Evolutionary conservation across 495 filamentous ascomycete species (phyloP).

Genomic region (Trichocladium antarcticum): DNA sequence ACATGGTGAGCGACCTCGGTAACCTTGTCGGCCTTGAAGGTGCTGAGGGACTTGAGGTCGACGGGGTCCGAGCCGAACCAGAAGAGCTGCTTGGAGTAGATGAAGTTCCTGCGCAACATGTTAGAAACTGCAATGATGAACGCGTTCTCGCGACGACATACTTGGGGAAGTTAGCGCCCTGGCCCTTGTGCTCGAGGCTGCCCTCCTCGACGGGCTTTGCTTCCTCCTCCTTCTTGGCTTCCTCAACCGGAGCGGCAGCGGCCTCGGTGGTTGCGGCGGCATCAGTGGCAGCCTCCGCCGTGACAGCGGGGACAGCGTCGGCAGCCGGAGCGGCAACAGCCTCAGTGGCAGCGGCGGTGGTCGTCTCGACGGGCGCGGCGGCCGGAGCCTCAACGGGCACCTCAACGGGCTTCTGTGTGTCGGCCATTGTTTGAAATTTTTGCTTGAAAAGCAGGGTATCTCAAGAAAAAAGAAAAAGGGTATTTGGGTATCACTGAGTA

Average conservation of each 20-base stretch:
- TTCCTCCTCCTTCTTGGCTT: slow-evolving; percentile 45
- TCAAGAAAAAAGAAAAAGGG: slow-evolving; percentile 31
- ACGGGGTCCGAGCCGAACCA: slow-evolving; percentile 82
- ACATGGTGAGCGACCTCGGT: slow-evolving; percentile 62
- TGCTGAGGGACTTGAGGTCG: slow-evolving; percentile 57
- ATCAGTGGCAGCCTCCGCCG: slow-evolving; percentile 20
- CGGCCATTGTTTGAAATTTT: slow-evolving; percentile 35
- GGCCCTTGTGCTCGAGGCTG: slow-evolving; percentile 72
- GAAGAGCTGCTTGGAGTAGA: slow-evolving; percentile 54
- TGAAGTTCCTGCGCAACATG: slow-evolving; percentile 30
- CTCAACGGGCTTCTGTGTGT: slow-evolving; percentile 38
- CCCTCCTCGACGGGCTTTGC: slow-evolving; percentile 63
- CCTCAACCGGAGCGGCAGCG: slow-evolving; percentile 38
- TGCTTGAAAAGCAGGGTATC: slow-evolving; percentile 27
- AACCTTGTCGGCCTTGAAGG: slow-evolving; percentile 79
- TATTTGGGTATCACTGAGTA: slow-evolving; percentile 43
- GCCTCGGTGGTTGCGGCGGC: slow-evolving; percentile 29
- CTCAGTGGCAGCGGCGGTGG: slow-evolving; percentile 30
- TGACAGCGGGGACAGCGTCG: slow-evolving; percentile 16
- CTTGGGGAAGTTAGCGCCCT: slow-evolving; percentile 72
- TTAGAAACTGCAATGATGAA: slow-evolving; percentile 13
- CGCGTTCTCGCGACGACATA: slow-evolving; percentile 40
- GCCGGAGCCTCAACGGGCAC: slow-evolving; percentile 36
- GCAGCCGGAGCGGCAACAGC: slow-evolving; percentile 22
- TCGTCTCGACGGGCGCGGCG: slow-evolving; percentile 34